Evolutionary conservation across 2,329 filamentous ascomycete species (phyloP).

Genomic region (Bipolaris gigantea): DNA sequence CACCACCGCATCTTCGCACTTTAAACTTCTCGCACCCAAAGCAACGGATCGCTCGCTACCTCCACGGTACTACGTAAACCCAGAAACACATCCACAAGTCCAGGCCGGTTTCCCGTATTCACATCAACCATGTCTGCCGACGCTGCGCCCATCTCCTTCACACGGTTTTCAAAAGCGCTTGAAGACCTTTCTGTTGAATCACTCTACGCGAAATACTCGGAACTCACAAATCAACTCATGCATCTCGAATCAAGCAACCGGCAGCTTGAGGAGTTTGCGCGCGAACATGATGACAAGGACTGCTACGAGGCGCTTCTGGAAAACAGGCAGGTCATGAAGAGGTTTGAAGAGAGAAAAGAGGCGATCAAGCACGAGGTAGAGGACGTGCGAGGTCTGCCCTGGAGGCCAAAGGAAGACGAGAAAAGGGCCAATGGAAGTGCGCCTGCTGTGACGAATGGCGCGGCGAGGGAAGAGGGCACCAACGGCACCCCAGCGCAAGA

Average conservation of each 20-base stretch:
- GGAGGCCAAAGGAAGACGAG: slow-evolving; percentile 46
- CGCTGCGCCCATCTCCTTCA: slow-evolving; percentile 61
- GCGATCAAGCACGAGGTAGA: slow-evolving; percentile 67
- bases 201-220: slow-evolving; percentile 74
- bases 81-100: not conserved
- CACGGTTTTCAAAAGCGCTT: slow-evolving; percentile 68
- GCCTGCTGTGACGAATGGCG: not conserved
- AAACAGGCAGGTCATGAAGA: slow-evolving; percentile 68
- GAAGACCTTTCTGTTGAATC: slow-evolving; percentile 65
- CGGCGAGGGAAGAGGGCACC: not conserved
- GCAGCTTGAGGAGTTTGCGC: slow-evolving; percentile 66
- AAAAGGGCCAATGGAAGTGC: not conserved
- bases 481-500: not conserved
- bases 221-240: slow-evolving; percentile 72
- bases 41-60: too few relatives aligned
- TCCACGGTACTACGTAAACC: not conserved
- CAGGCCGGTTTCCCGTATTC: not conserved
- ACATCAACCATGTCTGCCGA: slow-evolving; percentile 63
- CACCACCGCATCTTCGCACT: not conserved
- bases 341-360: slow-evolving; percentile 67
- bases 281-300: slow-evolving; percentile 62
- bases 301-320: slow-evolving; percentile 74
- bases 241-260: slow-evolving; percentile 75
- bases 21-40: not conserved
- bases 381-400: slow-evolving; percentile 58